Conservation (phyloP, 176 grass and related monocot species). For the Carex littledalei region DNA sequence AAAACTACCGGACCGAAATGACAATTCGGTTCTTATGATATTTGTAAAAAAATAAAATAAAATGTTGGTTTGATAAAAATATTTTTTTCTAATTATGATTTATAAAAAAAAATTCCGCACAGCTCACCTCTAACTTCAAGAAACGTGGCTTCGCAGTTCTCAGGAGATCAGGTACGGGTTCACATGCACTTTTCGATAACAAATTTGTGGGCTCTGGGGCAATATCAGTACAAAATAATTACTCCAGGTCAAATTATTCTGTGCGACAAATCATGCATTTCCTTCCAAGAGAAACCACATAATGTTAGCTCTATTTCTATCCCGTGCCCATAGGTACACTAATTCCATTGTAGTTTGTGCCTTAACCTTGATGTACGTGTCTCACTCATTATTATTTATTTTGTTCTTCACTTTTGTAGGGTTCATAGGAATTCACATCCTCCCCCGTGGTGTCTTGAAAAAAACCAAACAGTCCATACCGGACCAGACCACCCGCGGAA, state of each 20-base stretch:
- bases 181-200: background rate
- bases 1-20: too few species aligned
- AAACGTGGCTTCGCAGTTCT: background rate
- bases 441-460: too few species aligned
- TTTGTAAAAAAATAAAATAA: too few species aligned
- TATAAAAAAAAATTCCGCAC: background rate
- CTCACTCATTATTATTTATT: background rate
- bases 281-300: background rate
- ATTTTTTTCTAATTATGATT: too few species aligned
- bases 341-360: slow-evolving; percentile 5
- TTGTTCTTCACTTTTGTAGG: background rate
- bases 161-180: background rate
- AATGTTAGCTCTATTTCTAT: background rate
- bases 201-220: background rate
- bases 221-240: background rate
- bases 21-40: too few species aligned
- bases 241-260: background rate
- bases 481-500: too few species aligned
- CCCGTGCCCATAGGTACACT: background rate
- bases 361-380: background rate
- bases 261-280: background rate
- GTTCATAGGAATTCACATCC: background rate
- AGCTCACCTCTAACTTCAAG: background rate
- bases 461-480: too few species aligned
- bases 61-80: too few species aligned